Evolutionary conservation across 164 flowering plant species (phyloP).

Genomic region (Tetracentron sinense): DNA sequence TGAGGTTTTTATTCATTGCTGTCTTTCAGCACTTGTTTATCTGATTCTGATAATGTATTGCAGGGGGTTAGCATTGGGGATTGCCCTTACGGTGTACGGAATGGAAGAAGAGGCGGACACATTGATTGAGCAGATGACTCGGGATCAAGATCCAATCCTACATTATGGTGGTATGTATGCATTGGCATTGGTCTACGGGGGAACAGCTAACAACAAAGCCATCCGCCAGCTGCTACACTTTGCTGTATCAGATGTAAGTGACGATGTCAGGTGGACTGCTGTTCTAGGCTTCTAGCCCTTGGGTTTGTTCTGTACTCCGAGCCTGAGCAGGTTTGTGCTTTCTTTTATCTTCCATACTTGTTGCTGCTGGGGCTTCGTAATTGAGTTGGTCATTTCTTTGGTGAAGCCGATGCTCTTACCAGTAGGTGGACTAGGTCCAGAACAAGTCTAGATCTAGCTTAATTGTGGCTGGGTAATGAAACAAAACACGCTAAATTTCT

Average conservation of each 20-base stretch:
- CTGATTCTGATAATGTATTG: neutral
- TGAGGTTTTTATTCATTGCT: neutral
- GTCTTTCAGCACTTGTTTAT: neutral
- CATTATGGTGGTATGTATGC: constrained; percentile 99
- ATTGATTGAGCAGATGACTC: constrained; percentile 84
- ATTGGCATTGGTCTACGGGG: constrained; percentile 81
- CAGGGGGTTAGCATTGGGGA: constrained; percentile 86
- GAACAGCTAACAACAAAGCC: constrained; percentile 90
- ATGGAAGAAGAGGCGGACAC: constrained; percentile 96
- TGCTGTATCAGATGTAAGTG: constrained; percentile 94
- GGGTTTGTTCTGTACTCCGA: constrained; percentile 90
- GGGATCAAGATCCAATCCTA: constrained; percentile 88
- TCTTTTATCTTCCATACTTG: too few relatives aligned
- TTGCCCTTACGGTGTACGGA: constrained; percentile 94
- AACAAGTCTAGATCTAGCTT: too few relatives aligned
- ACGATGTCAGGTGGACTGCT: constrained; percentile 95
- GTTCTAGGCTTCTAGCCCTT: constrained; percentile 86
- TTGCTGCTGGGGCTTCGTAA: too few relatives aligned
- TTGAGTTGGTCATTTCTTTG: too few relatives aligned
- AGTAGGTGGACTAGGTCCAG: too few relatives aligned
- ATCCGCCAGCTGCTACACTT: constrained; percentile 90
- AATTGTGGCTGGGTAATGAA: too few relatives aligned
- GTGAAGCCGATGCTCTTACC: too few relatives aligned
- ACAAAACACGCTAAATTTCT: too few relatives aligned
- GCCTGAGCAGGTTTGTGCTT: constrained; percentile 78